Conservation (phyloP, 805 yeast species). For the Candida taoyuanica region DNA sequence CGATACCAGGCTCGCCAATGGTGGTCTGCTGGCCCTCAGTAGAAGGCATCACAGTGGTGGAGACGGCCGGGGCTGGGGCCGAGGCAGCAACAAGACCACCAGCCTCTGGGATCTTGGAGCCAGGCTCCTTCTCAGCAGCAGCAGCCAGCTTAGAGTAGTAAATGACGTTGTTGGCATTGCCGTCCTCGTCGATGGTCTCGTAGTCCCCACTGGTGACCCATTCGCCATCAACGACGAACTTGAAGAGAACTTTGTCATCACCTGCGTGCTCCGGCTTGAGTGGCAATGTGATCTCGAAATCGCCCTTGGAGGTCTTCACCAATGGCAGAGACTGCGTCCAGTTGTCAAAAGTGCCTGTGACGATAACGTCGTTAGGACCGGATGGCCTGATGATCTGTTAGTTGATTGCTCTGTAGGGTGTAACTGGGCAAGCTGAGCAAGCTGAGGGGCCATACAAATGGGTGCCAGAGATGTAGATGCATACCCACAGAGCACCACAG, state of each 20-base stretch:
- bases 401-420: neutral
- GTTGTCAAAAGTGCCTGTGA: conserved; percentile 68
- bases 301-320: conserved; percentile 55
- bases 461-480: too few species aligned
- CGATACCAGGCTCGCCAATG: conserved; percentile 72
- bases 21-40: conserved; percentile 35
- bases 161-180: conserved; percentile 36
- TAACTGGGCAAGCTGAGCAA: too few species aligned
- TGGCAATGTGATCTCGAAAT: conserved; percentile 58
- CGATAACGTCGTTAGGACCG: conserved; percentile 54
- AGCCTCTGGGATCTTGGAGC: conserved; percentile 39
- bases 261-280: conserved; percentile 33
- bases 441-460: too few species aligned
- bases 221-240: conserved; percentile 66
- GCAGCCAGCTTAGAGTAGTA: conserved; percentile 21
- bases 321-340: conserved; percentile 60
- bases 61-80: conserved; percentile 28
- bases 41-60: conserved; percentile 37
- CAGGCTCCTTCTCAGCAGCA: conserved; percentile 12
- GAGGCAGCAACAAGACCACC: conserved; percentile 35
- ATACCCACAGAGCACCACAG: too few species aligned
- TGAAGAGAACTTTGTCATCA: conserved; percentile 39
- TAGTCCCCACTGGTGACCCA: conserved; percentile 46
- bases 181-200: conserved; percentile 38
- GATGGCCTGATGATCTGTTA: conserved; percentile 32